Base-by-base conservation (phyloP, 129 eudicot species). In the Helianthus tuberosus region DNA sequence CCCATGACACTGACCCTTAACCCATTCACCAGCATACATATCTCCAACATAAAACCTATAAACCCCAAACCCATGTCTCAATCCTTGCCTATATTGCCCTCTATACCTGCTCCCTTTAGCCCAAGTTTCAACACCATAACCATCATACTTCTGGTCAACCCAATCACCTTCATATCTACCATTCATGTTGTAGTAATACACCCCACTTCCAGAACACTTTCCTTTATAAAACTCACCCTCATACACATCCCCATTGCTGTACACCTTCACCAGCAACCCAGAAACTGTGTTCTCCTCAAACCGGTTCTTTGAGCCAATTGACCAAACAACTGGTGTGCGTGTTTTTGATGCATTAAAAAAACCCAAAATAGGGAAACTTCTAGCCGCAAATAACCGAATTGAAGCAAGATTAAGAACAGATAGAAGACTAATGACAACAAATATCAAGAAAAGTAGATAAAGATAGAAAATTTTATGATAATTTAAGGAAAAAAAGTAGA, bases 131-230 rank as follows among this genome's bases (percentile, higher is more conserved):
- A 86, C 85, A 29, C 92, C 92, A 84, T 81, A 67, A 6, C 92
- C 92, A 81, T 87, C 92, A 79, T 87, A 87, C 81, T 84, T 87
- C 66, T 83, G 88, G 72, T 87, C 92, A 78, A 87, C 52, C 89
- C 89, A 87, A 75, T 87, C 92, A 36, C 92, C 92, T 63, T 81
- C 86, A 75, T 84, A 87, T 75, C 88, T 81, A 29, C 89, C 86
- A 81, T 87, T 84, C 88, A 87, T 81, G 74, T 81, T 75, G 61
- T 84, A 87, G 53, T 84, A 87, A 68, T 87, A 87, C 58, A 87
- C 92, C 71, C 92, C 92, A 73, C 92, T 84, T 5, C 89, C 86
- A 4, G 88, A 84, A 73, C 89, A 84, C 81, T 79, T 87, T 14
- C 92, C 92, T 67, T 77, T 81, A 69, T 87, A 86, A 76, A 87